Base-by-base conservation (phyloP, 371 early-diverging fungal genomes). In the Rhizomucor miehei region DNA sequence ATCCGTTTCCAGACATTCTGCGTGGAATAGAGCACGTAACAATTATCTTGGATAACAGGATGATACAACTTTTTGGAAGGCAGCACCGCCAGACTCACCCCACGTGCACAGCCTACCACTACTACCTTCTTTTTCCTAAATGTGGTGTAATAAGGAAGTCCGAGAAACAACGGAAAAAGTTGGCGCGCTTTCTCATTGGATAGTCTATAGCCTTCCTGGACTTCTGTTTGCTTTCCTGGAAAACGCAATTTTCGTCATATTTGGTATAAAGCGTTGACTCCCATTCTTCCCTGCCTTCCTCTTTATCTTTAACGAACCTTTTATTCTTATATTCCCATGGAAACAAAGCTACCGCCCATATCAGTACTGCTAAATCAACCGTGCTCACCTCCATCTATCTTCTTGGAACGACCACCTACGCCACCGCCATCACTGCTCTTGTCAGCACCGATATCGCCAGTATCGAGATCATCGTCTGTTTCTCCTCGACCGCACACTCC, bases 301-400 rank as follows among this genome's bases (percentile, higher is more conserved):
- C 37, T 43, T 43, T 44, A 40, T 46, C 52, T 54, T 53, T 44
- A 16, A 20, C 39, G 44, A 29, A 53, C 29, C 37, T 48, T 44
- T 49, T 45, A 40, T 36, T 29, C 29, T 29, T 29, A 29, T 29
- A 29, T 8, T 29, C 8, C 8, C 29, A 29, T 29, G 29, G 29
- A 29, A 29, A 29, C 29, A 3, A 29, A 29, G 29, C 8, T 29
- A 29, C 29, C 29, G 8, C 8, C 29, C 3, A 29, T 35, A 20
- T 43, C 19, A 48, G 45, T 24, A 12, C 45, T 46, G 29, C 37
- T 19, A 6, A 50, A 23, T 29, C 45, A 9, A 63, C 59, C 14
- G 67, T 54, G 20, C 48, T 75, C 47, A 69, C 75, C 20, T 65
- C 69, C 1, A 63, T 75, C 41, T 61, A 66, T 0, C 63, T 58